Evolutionary conservation across 2,329 filamentous ascomycete genomes (phyloP).

Genomic region (Dactylellina drechsleri): DNA sequence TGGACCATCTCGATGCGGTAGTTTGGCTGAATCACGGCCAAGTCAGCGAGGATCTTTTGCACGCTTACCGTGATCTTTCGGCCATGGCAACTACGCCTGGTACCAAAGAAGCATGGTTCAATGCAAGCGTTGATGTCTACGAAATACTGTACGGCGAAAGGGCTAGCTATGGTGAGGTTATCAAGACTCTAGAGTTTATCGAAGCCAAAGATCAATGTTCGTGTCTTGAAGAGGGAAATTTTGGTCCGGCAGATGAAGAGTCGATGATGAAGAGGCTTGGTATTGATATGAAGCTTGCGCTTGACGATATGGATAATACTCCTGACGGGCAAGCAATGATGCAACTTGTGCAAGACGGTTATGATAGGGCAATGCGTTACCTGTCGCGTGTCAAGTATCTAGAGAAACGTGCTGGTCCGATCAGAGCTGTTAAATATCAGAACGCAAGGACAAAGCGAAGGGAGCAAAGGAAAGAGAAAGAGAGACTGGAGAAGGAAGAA

Average conservation of each 20-base stretch:
- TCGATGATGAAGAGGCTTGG: constrained; percentile 22
- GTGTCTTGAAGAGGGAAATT: constrained; percentile 35
- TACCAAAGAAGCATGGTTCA: constrained; percentile 34
- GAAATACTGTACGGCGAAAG: constrained; percentile 44
- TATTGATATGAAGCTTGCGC: constrained; percentile 2
- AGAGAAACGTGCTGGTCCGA: constrained; percentile 1
- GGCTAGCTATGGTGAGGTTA: constrained; percentile 9
- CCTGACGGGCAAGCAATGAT: constrained; percentile 31
- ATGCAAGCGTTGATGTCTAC: constrained; percentile 24
- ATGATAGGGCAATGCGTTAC: not conserved
- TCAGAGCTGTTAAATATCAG: constrained; percentile 3
- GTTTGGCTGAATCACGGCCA: constrained; percentile 32
- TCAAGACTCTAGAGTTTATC: constrained; percentile 13
- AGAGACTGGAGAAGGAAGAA: not conserved
- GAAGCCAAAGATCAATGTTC: constrained; percentile 31
- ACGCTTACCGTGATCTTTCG: constrained; percentile 37
- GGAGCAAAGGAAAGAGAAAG: constrained; percentile 5
- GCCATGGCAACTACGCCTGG: constrained; percentile 16
- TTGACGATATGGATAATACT: constrained; percentile 3
- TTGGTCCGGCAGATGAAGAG: constrained; percentile 4
- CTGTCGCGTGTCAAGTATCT: not conserved
- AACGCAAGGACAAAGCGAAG: not conserved
- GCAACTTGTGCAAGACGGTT: constrained; percentile 15
- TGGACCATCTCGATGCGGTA: constrained; percentile 22
- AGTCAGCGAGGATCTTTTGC: constrained; percentile 36